Evolutionary conservation across 192 early-diverging fungal species (phyloP).

Genomic region (Backusella psychrophila): DNA sequence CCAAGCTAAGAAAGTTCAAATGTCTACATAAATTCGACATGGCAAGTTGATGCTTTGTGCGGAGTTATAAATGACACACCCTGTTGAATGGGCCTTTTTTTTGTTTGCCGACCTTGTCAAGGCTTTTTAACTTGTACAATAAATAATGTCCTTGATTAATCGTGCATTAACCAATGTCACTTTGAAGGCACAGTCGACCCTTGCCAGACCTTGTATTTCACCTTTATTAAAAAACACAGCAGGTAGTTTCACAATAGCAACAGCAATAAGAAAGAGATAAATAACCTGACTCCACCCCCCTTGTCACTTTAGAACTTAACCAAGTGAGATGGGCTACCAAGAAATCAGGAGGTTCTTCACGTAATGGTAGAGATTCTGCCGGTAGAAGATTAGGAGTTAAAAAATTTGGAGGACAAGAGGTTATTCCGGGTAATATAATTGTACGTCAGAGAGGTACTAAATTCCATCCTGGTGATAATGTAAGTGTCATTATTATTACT

Average conservation of each 20-base stretch:
- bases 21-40: too few relatives aligned
- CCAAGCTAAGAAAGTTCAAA: too few relatives aligned
- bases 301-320: neutral
- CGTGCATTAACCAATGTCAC: neutral
- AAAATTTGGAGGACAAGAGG: constrained; percentile 67
- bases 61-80: neutral
- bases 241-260: neutral
- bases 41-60: neutral
- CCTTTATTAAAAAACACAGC: neutral
- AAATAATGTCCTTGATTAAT: constrained; percentile 2
- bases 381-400: constrained; percentile 78
- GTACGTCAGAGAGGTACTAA: constrained; percentile 76
- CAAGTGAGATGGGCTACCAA: constrained; percentile 77
- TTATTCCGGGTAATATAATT: constrained; percentile 75
- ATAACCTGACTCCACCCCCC: neutral
- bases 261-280: neutral
- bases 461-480: constrained; percentile 78
- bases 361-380: constrained; percentile 75
- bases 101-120: neutral
- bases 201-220: neutral
- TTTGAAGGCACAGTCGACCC: neutral
- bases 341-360: constrained; percentile 73
- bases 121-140: neutral
- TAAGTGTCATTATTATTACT: constrained; percentile 15
- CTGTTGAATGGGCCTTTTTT: neutral